Evolutionary conservation across 495 filamentous ascomycete species (phyloP).

Genomic region (Hypoxylon perforatum): DNA sequence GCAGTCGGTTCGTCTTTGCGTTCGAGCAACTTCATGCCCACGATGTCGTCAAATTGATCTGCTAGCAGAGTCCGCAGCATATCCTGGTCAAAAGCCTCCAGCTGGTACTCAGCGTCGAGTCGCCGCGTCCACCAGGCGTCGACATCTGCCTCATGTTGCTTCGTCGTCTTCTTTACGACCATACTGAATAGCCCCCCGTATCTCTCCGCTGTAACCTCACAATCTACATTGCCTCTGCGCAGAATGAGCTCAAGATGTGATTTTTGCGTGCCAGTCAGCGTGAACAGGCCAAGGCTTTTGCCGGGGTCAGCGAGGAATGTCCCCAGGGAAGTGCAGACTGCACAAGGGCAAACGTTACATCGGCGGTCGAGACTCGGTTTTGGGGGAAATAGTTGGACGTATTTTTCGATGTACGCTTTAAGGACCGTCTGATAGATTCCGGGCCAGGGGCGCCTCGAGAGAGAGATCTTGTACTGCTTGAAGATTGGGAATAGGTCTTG

Average conservation of each 20-base stretch:
- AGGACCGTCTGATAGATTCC: conserved; percentile 31
- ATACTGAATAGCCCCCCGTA: background rate
- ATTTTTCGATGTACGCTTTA: conserved; percentile 33
- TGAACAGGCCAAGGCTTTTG: conserved; percentile 1
- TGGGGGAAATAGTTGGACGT: conserved; percentile 30
- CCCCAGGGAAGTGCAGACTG: conserved; percentile 24
- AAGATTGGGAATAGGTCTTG: conserved; percentile 25
- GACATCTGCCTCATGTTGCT: background rate
- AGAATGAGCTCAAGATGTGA: background rate
- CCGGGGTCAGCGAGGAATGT: conserved; percentile 17
- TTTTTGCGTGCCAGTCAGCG: background rate
- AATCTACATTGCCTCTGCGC: background rate
- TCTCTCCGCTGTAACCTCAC: background rate
- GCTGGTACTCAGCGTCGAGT: background rate
- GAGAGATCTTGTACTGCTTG: conserved; percentile 12
- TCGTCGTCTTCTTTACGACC: conserved; percentile 11
- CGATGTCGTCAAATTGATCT: conserved; percentile 16
- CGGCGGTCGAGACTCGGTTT: background rate
- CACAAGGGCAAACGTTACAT: conserved; percentile 19
- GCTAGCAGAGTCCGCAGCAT: conserved; percentile 3
- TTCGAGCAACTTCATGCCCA: conserved; percentile 7
- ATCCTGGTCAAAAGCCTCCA: conserved; percentile 5
- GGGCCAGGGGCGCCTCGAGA: conserved; percentile 22
- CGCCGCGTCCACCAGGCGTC: conserved; percentile 2
- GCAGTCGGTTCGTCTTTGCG: background rate